phyloP scores from a whole-genome alignment of 2,329 filamentous ascomycete species.

The Dactylellina sp. region DNA sequence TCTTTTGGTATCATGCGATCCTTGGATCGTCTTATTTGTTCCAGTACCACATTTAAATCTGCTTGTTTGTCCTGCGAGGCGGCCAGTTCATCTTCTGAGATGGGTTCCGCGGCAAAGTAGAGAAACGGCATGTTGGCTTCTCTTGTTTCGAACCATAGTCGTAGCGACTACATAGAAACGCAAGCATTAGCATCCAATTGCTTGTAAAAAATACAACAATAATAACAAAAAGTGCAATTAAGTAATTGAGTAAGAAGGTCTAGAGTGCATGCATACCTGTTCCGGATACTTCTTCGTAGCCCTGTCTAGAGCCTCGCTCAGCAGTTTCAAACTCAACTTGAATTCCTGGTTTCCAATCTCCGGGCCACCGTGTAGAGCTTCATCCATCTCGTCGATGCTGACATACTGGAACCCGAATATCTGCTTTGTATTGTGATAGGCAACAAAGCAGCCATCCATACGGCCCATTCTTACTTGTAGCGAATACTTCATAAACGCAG shows the following conservation, averaged over 20 bases:
- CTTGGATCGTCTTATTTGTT: slow-evolving; percentile 65
- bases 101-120: slow-evolving; percentile 90
- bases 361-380: slow-evolving; percentile 78
- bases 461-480: slow-evolving; percentile 95
- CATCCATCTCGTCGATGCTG: slow-evolving; percentile 85
- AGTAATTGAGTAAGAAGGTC: too few species aligned
- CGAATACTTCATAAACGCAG: slow-evolving; percentile 95
- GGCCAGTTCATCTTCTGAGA: slow-evolving; percentile 77
- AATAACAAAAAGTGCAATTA: too few species aligned
- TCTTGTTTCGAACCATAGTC: slow-evolving; percentile 84
- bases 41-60: slow-evolving; percentile 77
- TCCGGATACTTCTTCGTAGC: slow-evolving; percentile 81
- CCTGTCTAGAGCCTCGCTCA: slow-evolving; percentile 82
- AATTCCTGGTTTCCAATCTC: slow-evolving; percentile 85
- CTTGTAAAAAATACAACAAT: background rate
- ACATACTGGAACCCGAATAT: slow-evolving; percentile 99
- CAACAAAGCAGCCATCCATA: slow-evolving; percentile 98
- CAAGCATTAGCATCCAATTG: slow-evolving; percentile 2
- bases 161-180: slow-evolving; percentile 70
- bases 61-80: slow-evolving; percentile 77
- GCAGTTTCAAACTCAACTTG: slow-evolving; percentile 78
- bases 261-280: slow-evolving; percentile 63
- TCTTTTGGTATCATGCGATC: slow-evolving; percentile 4
- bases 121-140: slow-evolving; percentile 73
- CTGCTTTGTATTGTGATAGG: slow-evolving; percentile 91